A percentile compares a stretch with the other conserved stretches of the same genome.
These are phyloP conservation scores for Colletotrichum tropicale DNA, from an alignment of 2,329 filamentous ascomycete species.

Conservation along the genomic window DNA sequence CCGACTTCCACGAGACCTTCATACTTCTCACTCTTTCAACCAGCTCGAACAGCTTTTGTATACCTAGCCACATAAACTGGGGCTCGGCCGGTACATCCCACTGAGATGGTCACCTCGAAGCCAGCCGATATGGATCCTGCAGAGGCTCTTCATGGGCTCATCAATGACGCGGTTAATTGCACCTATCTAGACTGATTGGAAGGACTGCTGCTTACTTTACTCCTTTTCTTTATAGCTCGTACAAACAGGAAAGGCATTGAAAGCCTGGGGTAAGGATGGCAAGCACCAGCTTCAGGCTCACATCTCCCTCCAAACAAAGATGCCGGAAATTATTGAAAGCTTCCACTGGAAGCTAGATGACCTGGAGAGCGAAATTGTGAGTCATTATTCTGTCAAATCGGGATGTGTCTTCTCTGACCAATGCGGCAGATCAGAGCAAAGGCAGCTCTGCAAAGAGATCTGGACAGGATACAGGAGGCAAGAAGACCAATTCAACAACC, in stretches of 20 bases:
- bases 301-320: conserved; percentile 41
- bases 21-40: not conserved
- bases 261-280: conserved; percentile 50
- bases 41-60: not conserved
- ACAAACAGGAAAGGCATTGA: conserved; percentile 63
- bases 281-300: conserved; percentile 32
- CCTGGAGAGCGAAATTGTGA: conserved; percentile 62
- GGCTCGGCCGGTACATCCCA: not conserved
- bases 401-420: not conserved
- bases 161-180: conserved; percentile 59
- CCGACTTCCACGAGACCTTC: not conserved
- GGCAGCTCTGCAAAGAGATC: conserved; percentile 58
- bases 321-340: conserved; percentile 49
- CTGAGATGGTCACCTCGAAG: conserved; percentile 6
- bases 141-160: conserved; percentile 54
- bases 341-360: conserved; percentile 62
- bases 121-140: conserved; percentile 31
- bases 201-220: not conserved
- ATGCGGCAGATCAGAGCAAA: conserved; percentile 53
- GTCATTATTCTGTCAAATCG: conserved; percentile 19
- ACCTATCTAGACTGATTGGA: not conserved
- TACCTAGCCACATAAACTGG: not conserved
- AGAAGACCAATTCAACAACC: conserved; percentile 20
- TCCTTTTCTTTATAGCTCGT: conserved; percentile 48
- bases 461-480: conserved; percentile 42